phyloP scores from a whole-genome alignment of 805 yeast genomes.

The Pachysolen tannophilus region DNA sequence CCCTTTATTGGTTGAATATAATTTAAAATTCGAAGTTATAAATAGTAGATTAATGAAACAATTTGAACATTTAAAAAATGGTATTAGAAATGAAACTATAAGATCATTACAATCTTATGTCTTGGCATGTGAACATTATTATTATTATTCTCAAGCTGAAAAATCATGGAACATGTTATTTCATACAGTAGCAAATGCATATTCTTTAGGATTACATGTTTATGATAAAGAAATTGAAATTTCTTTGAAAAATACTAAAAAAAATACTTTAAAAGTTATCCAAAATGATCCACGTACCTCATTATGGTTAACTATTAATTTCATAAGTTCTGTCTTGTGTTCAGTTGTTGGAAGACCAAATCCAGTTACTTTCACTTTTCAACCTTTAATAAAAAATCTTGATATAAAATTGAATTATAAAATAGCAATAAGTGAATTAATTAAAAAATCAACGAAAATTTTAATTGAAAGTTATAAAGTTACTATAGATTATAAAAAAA shows the following conservation, averaged over 20 bases:
- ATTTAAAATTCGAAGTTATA: slow-evolving; percentile 15
- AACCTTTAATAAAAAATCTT: slow-evolving; percentile 23
- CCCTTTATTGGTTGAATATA: slow-evolving; percentile 15
- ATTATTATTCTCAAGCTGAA: slow-evolving; percentile 40
- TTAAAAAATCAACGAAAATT: slow-evolving; percentile 39
- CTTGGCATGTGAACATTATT: slow-evolving; percentile 42
- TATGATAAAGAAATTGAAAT: slow-evolving; percentile 23
- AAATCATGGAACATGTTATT: slow-evolving; percentile 45
- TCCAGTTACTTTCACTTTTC: slow-evolving; percentile 36
- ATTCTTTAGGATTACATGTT: slow-evolving; percentile 45
- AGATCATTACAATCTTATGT: slow-evolving; percentile 42
- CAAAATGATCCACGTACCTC: slow-evolving; percentile 30
- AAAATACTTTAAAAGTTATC: slow-evolving; percentile 19
- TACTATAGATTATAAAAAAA: slow-evolving; percentile 32
- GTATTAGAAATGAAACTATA: slow-evolving; percentile 37
- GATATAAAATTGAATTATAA: slow-evolving; percentile 30
- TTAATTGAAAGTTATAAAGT: slow-evolving; percentile 44
- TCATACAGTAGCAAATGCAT: slow-evolving; percentile 40
- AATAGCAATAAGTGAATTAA: slow-evolving; percentile 41
- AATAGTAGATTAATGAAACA: slow-evolving; percentile 27
- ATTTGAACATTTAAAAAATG: slow-evolving; percentile 36
- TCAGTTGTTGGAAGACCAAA: slow-evolving; percentile 47
- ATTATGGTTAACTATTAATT: slow-evolving; percentile 42
- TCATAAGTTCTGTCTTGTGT: slow-evolving; percentile 39
- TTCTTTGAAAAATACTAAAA: slow-evolving; percentile 19